Evolutionary conservation across 495 filamentous ascomycete species (phyloP).

Genomic region (Durotheca rogersii): DNA sequence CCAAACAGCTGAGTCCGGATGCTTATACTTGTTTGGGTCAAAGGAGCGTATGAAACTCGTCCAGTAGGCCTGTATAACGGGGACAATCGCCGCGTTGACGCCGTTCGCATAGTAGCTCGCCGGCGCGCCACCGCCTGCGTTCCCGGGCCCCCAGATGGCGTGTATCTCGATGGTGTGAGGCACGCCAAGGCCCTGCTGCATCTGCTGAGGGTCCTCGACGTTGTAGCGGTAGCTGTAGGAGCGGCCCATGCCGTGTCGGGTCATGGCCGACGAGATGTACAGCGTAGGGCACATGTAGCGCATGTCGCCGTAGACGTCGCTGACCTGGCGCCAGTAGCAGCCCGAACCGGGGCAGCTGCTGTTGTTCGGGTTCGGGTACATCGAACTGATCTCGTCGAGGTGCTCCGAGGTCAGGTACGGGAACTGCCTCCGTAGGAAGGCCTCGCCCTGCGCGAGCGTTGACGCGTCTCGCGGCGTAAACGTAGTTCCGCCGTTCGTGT

Average conservation of each 20-base stretch:
- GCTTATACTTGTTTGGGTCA: conserved; percentile 60
- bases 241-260: conserved; percentile 34
- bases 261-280: conserved; percentile 52
- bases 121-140: conserved; percentile 40
- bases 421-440: conserved; percentile 65
- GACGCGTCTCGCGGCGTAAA: conserved; percentile 58
- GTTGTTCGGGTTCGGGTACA: conserved; percentile 56
- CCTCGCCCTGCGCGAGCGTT: conserved; percentile 46
- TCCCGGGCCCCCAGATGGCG: conserved; percentile 57
- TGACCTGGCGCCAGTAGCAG: conserved; percentile 60
- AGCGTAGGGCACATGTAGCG: conserved; percentile 72
- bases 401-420: conserved; percentile 56
- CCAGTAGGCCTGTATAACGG: conserved; percentile 67
- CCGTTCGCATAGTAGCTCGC: conserved; percentile 52
- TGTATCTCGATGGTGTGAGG: conserved; percentile 62
- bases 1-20: conserved; percentile 36
- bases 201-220: conserved; percentile 54
- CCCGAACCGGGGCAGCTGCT: conserved; percentile 44
- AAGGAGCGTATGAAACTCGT: conserved; percentile 64
- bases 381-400: conserved; percentile 54
- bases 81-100: conserved; percentile 53
- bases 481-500: conserved; percentile 68
- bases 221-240: conserved; percentile 69
- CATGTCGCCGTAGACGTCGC: conserved; percentile 67
- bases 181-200: conserved; percentile 57